phyloP scores from a whole-genome alignment of 208 protist genomes.

The Trichomonas tenax region DNA sequence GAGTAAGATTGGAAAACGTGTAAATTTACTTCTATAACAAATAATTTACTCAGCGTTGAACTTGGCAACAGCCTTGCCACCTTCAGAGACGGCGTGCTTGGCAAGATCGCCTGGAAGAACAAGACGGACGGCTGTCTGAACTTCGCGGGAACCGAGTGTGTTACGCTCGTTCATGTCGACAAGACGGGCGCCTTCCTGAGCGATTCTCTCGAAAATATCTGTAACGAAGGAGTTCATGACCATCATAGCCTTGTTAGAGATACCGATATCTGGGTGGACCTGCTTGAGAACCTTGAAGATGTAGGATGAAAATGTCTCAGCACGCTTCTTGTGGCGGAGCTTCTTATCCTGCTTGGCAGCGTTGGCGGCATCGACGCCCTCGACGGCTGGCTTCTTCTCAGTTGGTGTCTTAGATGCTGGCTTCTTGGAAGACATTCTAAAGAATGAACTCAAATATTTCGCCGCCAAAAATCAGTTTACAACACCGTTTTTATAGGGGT shows the following conservation, averaged over 20 bases:
- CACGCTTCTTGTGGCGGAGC: slow-evolving; percentile 51
- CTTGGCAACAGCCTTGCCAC: slow-evolving; percentile 84
- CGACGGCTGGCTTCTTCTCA: background rate
- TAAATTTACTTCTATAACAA: background rate
- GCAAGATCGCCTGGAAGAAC: background rate
- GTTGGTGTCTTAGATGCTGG: background rate
- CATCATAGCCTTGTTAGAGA: slow-evolving; percentile 44
- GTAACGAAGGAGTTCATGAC: slow-evolving; percentile 29
- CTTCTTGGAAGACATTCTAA: background rate
- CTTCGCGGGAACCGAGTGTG: slow-evolving; percentile 80
- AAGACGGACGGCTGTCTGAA: slow-evolving; percentile 79
- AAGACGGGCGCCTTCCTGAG: slow-evolving; percentile 75
- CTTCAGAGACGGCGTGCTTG: slow-evolving; percentile 70
- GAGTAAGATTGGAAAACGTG: background rate
- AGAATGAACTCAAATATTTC: background rate
- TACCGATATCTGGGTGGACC: slow-evolving; percentile 82
- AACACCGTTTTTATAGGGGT: no score
- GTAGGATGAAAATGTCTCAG: slow-evolving; percentile 67
- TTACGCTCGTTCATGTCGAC: slow-evolving; percentile 84
- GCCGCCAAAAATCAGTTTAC: background rate
- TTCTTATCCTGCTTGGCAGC: background rate
- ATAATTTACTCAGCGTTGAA: slow-evolving; percentile 24
- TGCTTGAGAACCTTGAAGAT: slow-evolving; percentile 79
- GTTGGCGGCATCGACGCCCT: background rate
- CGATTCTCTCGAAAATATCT: slow-evolving; percentile 84